A percentile compares a stretch with the other conserved stretches of the same genome.
Conservation (phyloP, 768 basidiomycete genomes). For the Termitomyces sp. region DNA sequence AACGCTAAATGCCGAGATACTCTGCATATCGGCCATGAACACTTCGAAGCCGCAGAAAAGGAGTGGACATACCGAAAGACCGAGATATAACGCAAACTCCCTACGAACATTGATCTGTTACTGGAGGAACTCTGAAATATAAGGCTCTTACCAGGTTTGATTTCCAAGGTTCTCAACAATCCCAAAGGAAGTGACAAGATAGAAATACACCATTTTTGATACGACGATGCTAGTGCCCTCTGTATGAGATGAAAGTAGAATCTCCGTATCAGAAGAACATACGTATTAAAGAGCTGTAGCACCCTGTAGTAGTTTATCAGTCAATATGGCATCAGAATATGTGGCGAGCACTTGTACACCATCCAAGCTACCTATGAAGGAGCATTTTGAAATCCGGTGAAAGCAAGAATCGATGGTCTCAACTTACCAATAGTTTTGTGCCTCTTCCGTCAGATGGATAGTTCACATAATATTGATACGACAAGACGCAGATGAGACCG, state of each 20-base stretch:
- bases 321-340: background rate
- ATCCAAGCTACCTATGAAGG: background rate
- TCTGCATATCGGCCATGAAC: background rate
- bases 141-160: background rate
- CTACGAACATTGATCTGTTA: too few relatives aligned
- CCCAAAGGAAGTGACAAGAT: background rate
- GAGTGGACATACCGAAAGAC: background rate
- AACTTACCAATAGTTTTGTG: conserved; percentile 1
- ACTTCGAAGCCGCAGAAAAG: too few relatives aligned
- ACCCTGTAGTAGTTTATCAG: background rate
- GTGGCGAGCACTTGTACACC: background rate
- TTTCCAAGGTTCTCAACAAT: background rate
- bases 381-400: background rate
- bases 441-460: background rate
- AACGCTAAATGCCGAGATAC: background rate
- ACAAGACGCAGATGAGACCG: background rate
- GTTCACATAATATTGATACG: conserved; percentile 3
- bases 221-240: background rate
- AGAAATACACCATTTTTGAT: background rate
- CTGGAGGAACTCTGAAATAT: too few relatives aligned
- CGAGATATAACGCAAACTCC: background rate
- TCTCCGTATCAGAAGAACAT: background rate
- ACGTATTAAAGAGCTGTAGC: background rate
- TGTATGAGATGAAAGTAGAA: background rate
- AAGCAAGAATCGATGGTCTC: background rate